Evolutionary conservation across 2,329 filamentous ascomycete species (phyloP), one percentile per base, ranked within the genome.

Genomic region (Talaromyces rugulosus): DNA sequence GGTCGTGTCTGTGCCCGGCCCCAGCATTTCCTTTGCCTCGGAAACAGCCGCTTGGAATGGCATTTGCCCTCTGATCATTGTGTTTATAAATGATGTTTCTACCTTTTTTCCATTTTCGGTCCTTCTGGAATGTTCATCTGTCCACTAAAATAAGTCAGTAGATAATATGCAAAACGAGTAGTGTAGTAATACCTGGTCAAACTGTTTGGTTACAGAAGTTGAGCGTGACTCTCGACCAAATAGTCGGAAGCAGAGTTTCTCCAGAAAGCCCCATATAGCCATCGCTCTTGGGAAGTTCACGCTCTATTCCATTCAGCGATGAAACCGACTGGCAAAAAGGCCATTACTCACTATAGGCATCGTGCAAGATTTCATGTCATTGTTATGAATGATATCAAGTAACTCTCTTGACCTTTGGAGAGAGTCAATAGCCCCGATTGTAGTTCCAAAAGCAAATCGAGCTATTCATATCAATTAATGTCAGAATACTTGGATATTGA

Each of bases 11-110:
- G 58, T 59, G 6, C 58, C 58, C 4, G 58, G 58, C 0, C 50
- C 58, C 2, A 59, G 34, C 18, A 30, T 59, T 54, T 59, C 58
- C 18, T 59, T 59, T 9, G 58, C 58, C 12, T 59, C 58, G 4
- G 58, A 54, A 12, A 59, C 14, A 7, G 50, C 23, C 40, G 57
- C 18, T 53, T 53, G 31, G 2, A 7, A 23, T n/a, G 47, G 47
- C 14, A 59, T 27, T 23, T 44, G 14, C 12, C 0, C n/a, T 40
- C 47, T 34, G 31, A 9, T 50, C 23, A 59, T 54, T 28, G 47
- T 59, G 34, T 54, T 36, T 18, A 59, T 7, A n/a, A 31, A 33
- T 53, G 50, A 59, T 7, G 23, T 33, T 30, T 42, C 28, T 12
- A 27, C 33, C 7, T 42, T 54, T 33, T 33, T 9, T 31, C 28